These are phyloP conservation scores for Schizosaccharomyces versatilis DNA, from an alignment of 1,139 yeast genomes.

Conservation along the genomic window DNA sequence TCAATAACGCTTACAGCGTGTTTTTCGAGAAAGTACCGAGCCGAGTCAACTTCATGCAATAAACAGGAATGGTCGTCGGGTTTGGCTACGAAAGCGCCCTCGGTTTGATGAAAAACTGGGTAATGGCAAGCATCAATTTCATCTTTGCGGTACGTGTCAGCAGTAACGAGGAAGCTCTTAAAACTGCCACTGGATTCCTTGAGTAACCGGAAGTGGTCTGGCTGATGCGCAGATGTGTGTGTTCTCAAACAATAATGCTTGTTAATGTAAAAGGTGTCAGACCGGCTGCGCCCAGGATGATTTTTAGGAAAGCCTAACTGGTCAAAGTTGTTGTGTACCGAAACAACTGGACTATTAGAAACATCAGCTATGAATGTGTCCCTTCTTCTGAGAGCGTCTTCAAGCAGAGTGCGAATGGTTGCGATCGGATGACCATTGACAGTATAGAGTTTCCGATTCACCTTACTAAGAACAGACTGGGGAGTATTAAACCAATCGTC, in stretches of 20 bases:
- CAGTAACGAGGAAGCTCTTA: slow-evolving; percentile 69
- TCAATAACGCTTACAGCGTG: slow-evolving; percentile 19
- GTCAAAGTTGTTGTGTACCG: slow-evolving; percentile 69
- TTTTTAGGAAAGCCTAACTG: slow-evolving; percentile 73
- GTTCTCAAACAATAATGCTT: slow-evolving; percentile 52
- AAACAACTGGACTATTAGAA: slow-evolving; percentile 33
- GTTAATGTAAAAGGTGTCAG: slow-evolving; percentile 83
- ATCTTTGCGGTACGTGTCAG: slow-evolving; percentile 89
- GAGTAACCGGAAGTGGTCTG: slow-evolving; percentile 24
- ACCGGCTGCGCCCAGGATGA: slow-evolving; percentile 81
- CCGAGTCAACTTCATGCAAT: slow-evolving; percentile 16
- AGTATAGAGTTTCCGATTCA: background rate
- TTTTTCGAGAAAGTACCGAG: slow-evolving; percentile 15
- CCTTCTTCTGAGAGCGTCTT: background rate
- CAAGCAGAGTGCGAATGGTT: background rate
- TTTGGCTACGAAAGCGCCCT: slow-evolving; percentile 80
- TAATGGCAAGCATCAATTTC: slow-evolving; percentile 90
- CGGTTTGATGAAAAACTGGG: slow-evolving; percentile 95
- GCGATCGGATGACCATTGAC: background rate
- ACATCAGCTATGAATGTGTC: background rate
- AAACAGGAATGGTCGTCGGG: slow-evolving; percentile 22
- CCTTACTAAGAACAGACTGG: background rate
- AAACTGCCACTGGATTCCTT: slow-evolving; percentile 33
- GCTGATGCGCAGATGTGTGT: slow-evolving; percentile 91
- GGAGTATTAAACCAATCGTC: background rate